These are phyloP conservation scores for Carex myosuroides DNA, from an alignment of 176 grass and related monocot species.

Conservation along the genomic window DNA sequence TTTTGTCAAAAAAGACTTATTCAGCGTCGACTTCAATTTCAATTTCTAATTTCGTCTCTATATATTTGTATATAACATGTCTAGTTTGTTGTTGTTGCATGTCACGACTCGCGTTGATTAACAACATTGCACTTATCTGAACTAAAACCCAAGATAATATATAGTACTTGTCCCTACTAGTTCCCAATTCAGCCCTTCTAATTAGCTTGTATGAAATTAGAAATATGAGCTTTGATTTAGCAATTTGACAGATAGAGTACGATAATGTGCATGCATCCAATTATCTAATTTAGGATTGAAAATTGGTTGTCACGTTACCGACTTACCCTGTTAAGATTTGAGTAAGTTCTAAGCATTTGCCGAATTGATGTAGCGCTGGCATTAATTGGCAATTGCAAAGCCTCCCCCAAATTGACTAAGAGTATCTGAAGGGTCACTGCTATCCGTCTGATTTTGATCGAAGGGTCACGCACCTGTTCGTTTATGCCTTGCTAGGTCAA, in stretches of 20 bases:
- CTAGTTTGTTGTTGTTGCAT: too few species aligned
- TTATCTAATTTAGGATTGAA: not conserved
- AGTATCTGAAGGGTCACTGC: not conserved
- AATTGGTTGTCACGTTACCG: not conserved
- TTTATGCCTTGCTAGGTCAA: not conserved
- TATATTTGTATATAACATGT: too few species aligned
- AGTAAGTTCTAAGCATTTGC: not conserved
- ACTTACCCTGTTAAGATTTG: not conserved
- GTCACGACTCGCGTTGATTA: too few species aligned
- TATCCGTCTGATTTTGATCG: not conserved
- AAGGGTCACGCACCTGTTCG: not conserved
- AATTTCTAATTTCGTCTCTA: too few species aligned
- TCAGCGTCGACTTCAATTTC: too few species aligned
- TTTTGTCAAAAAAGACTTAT: too few species aligned
- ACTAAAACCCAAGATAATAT: too few species aligned
- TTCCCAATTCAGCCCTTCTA: not conserved
- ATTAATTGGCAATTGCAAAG: constrained; percentile 1
- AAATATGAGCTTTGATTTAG: not conserved
- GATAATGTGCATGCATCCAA: not conserved
- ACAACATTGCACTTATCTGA: too few species aligned
- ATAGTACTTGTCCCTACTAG: too few species aligned
- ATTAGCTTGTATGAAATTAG: not conserved
- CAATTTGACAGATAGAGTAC: constrained; percentile 2
- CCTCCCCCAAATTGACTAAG: not conserved
- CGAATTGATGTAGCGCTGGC: not conserved